A percentile compares a stretch with the other conserved stretches of the same genome.
phyloP scores from a whole-genome alignment of 2,329 filamentous ascomycete species.

The Cercospora janseana region DNA sequence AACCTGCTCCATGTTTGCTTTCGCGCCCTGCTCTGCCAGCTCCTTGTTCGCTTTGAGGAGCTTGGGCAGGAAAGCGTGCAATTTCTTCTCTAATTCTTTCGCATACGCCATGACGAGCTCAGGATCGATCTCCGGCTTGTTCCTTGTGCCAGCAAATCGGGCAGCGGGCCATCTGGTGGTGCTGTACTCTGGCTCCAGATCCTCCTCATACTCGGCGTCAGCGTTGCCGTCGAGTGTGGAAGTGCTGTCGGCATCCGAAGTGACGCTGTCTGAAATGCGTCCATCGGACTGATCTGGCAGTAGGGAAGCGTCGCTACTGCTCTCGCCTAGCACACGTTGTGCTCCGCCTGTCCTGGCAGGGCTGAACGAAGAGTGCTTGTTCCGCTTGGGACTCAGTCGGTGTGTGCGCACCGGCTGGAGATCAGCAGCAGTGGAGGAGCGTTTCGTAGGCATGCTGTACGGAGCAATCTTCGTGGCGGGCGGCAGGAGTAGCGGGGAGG shows the following conservation, averaged over 20 bases:
- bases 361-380: neutral
- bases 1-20: slow-evolving; percentile 36
- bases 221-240: slow-evolving; percentile 11
- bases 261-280: neutral
- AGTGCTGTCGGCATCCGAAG: neutral
- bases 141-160: neutral
- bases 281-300: neutral
- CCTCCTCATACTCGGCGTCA: slow-evolving; percentile 19
- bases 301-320: neutral
- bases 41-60: slow-evolving; percentile 35
- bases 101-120: slow-evolving; percentile 19
- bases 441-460: slow-evolving; percentile 14
- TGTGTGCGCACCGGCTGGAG: neutral
- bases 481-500: neutral
- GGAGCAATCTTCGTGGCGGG: neutral
- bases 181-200: neutral
- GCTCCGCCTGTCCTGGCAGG: neutral
- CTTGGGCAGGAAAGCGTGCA: slow-evolving; percentile 36
- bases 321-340: neutral
- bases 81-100: slow-evolving; percentile 28
- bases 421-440: slow-evolving; percentile 3
- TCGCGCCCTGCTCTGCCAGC: slow-evolving; percentile 27
- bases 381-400: neutral
- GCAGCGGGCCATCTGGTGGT: neutral
- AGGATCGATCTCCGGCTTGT: slow-evolving; percentile 21